These are phyloP conservation scores for Lentinula detonsa DNA, from an alignment of 768 basidiomycete genomes.

Conservation along the genomic window DNA sequence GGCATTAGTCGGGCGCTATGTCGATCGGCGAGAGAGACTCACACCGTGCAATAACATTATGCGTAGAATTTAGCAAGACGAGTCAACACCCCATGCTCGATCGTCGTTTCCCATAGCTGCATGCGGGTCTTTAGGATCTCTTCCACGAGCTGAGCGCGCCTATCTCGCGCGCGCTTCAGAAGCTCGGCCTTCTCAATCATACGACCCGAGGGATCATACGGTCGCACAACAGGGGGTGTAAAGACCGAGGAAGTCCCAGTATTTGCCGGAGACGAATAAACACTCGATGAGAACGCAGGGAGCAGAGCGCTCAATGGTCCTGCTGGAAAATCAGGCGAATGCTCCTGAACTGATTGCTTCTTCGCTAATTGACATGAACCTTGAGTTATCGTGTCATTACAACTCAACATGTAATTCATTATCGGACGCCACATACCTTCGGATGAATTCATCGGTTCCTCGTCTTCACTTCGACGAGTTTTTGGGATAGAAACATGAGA, in stretches of 20 bases:
- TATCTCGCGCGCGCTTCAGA: slow-evolving; percentile 46
- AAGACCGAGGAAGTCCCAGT: slow-evolving; percentile 8
- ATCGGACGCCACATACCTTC: slow-evolving; percentile 18
- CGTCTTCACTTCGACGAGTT: neutral
- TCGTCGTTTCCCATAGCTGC: slow-evolving; percentile 63
- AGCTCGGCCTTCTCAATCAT: slow-evolving; percentile 34
- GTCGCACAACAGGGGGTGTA: slow-evolving; percentile 13
- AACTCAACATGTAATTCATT: slow-evolving; percentile 12
- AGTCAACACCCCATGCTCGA: slow-evolving; percentile 45
- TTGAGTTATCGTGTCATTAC: slow-evolving; percentile 10
- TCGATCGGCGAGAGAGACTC: neutral
- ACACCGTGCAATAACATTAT: neutral
- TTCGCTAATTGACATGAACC: slow-evolving; percentile 3
- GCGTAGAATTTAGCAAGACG: slow-evolving; percentile 27
- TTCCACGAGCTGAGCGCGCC: slow-evolving; percentile 41
- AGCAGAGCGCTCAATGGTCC: neutral
- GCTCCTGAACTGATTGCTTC: neutral
- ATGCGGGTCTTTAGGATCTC: slow-evolving; percentile 58
- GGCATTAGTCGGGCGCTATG: too few species aligned
- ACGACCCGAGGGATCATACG: slow-evolving; percentile 8
- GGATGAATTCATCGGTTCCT: neutral
- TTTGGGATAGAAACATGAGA: neutral
- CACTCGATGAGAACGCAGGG: neutral
- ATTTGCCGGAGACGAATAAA: neutral
- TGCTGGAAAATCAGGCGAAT: neutral